Evolutionary conservation across 176 grass and related monocot species (phyloP), one percentile per base, ranked within the genome.

Genomic region (Ananas comosus): DNA sequence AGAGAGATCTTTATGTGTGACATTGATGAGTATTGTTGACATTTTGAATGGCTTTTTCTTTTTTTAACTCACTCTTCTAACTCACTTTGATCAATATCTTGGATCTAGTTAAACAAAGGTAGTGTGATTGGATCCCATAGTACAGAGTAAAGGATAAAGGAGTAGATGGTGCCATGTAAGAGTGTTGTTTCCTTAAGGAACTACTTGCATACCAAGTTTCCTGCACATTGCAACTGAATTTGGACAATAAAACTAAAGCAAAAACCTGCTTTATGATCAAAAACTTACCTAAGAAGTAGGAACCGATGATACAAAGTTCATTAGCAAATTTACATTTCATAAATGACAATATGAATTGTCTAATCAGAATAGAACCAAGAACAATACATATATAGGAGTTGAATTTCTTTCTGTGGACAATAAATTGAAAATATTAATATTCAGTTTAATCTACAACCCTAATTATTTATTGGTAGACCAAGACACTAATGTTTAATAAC

Each of bases 11-110:
- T 85, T 79, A 85, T 84, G 82, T 96, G 84, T 50, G 2, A 21
- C 79, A 84, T 75, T 80, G 69, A 88, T 83, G 67, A 91, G 79
- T 83, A 16, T 83, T 78, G 51, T 64, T 83, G 75, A 84, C 80
- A 71, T 50, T 68, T 83, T 12, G 28, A 51, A 19, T 9, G 57
- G 12, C 73, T 81, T 80, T 78, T 21, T 71, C 29, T 2, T 81
- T 87, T 84, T 77, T 61, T 61, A 12, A 12, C 14, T 61, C 56
- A 51, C 72, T 68, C 65, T 87, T 84, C 74, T 61, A 18, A 13
- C 14, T 61, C 56, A 51, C 72, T 68, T 51, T 48, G 51, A 84
- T 86, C 70, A 13, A 56, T 51, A 21, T 18, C 69, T 80, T 57
- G 23, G 86, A 80, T 94, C 81, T 69, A 74, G 59, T 24, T 11